Conservation (phyloP, 2,329 filamentous ascomycete genomes). For the Clonostachys rhizophaga region DNA sequence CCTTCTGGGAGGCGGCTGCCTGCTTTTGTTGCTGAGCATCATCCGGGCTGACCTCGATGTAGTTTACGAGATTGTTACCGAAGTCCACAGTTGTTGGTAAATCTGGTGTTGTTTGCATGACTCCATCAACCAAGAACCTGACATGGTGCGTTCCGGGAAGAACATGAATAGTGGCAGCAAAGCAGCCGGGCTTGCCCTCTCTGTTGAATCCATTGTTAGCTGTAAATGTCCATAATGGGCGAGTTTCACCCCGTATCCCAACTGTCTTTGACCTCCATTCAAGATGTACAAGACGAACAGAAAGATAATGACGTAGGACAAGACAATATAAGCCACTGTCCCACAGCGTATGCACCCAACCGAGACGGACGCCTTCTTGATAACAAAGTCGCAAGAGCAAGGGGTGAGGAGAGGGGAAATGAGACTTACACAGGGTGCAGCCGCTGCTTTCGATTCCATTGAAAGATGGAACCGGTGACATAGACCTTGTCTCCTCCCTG, state of each 20-base stretch:
- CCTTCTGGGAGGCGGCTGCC: constrained; percentile 16
- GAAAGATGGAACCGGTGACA: constrained; percentile 94
- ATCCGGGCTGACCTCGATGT: constrained; percentile 85
- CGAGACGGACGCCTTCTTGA: not conserved
- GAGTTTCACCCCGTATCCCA: too few relatives aligned
- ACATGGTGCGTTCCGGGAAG: constrained; percentile 94
- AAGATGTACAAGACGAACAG: not conserved
- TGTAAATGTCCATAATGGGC: not conserved
- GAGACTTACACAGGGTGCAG: constrained; percentile 75
- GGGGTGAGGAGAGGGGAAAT: not conserved
- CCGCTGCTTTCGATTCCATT: constrained; percentile 93
- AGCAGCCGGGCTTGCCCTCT: constrained; percentile 54
- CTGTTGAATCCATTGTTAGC: constrained; percentile 19
- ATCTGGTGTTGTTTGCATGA: constrained; percentile 84
- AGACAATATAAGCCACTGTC: constrained; percentile 9
- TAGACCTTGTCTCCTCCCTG: constrained; percentile 84
- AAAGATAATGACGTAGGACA: not conserved
- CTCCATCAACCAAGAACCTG: constrained; percentile 90
- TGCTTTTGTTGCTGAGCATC: constrained; percentile 36
- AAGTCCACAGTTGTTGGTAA: constrained; percentile 96
- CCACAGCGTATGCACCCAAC: constrained; percentile 14
- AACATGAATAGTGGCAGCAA: constrained; percentile 75
- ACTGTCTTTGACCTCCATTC: constrained; percentile 2
- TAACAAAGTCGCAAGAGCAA: not conserved
- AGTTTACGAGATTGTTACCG: constrained; percentile 97